phyloP scores from a whole-genome alignment of 371 early-diverging fungal species.

The Mucor piriformis region DNA sequence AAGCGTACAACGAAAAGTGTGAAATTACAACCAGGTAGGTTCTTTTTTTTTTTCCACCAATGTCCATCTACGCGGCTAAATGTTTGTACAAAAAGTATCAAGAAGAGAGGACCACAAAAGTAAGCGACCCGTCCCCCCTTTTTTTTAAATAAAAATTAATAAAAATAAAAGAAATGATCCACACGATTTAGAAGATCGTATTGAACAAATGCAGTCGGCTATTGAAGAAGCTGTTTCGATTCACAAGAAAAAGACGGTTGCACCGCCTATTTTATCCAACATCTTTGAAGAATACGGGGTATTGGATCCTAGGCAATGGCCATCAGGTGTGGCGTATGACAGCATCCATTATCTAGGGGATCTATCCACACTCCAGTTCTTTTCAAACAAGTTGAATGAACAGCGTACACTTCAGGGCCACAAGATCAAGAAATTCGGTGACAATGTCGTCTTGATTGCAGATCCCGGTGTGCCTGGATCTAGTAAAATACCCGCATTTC shows the following conservation, averaged over 20 bases:
- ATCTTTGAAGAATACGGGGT: conserved; percentile 18
- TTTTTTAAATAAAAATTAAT: background rate
- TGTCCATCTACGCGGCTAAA: background rate
- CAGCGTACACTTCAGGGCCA: conserved; percentile 30
- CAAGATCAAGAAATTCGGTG: conserved; percentile 33
- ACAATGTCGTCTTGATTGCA: conserved; percentile 31
- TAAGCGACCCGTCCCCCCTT: background rate
- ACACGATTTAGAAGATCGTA: conserved; percentile 37
- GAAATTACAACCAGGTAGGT: conserved; percentile 22
- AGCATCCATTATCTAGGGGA: conserved; percentile 46
- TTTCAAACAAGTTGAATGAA: conserved; percentile 32
- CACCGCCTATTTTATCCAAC: conserved; percentile 12
- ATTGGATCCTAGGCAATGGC: conserved; percentile 16
- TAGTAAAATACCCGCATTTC: conserved; percentile 13
- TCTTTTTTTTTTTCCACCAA: background rate
- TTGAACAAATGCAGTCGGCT: conserved; percentile 25
- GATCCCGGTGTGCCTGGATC: conserved; percentile 6
- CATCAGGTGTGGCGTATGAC: conserved; percentile 25
- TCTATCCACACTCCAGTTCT: conserved; percentile 35
- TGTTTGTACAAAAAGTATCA: conserved; percentile 9
- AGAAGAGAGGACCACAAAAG: conserved; percentile 43
- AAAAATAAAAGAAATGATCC: conserved; percentile 8
- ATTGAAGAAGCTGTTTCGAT: conserved; percentile 10
- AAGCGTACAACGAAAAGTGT: conserved; percentile 30
- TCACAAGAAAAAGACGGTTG: conserved; percentile 3